Base-by-base conservation (phyloP, 148 eudicot species). In the Camellia lanceoleosa region DNA sequence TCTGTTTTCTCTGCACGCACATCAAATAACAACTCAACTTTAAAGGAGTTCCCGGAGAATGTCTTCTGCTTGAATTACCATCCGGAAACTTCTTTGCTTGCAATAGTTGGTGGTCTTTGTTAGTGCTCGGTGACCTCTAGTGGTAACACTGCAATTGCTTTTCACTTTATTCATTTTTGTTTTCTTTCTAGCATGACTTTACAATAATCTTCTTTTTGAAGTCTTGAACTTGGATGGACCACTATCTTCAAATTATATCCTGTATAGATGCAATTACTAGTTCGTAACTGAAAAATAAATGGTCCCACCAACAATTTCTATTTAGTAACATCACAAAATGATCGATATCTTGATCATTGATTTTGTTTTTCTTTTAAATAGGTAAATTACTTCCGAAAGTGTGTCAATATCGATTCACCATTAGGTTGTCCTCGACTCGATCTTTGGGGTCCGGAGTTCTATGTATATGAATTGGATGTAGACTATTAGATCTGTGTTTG, bases 31-130 rank as follows among this genome's bases (percentile, higher is more conserved):
- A 79, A 80, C n/a, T 65, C 82, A 14, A 73, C 76, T 76, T 74
- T 86, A 69, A 88, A 88, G 84, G 82, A 89, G 72, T 79, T 85
- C 54, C 87, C 94, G 78, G 83, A 64, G 60, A 83, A 78, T 84
- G 81, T 90, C 69, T 88, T 62, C 83, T 91, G 94, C 84, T 59
- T 87, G 78, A 92, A 92, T 88, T 93, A 87, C 86, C 83, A 84
- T 86, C 63, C 77, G 55, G 85, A 86, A 59, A 80, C 77, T 80
- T 86, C 83, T 70, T 87, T 96, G 86, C 87, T 93, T 85, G 94
- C 87, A 78, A 76, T 88, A 61, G 89, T 93, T 86, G 89, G 95
- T 85, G 86, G 83, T 75, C n/a, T 82, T 83, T 84, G 81, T 60
- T 75, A 84, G 84, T 78, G 69, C 68, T 76, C 81, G 80, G 66